Conservation (phyloP, 31 red algal species). For the Endocladia muricata region DNA sequence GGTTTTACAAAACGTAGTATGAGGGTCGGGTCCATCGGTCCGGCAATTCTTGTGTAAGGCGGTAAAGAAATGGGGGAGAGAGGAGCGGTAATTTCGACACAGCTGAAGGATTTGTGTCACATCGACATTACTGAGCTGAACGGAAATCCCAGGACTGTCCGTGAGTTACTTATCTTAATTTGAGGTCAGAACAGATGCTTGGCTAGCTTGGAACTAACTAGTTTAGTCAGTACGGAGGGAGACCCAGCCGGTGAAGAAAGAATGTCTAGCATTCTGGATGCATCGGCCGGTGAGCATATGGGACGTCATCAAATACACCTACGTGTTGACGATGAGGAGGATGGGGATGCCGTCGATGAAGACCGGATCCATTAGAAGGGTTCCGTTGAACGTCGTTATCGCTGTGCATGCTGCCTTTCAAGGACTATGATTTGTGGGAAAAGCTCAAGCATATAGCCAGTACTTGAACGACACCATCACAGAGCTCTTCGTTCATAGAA, state of each 20-base stretch:
- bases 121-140: background rate
- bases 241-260: background rate
- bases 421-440: no score
- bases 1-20: no score
- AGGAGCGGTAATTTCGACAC: conserved; percentile 25
- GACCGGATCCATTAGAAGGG: background rate
- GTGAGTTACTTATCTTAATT: background rate
- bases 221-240: conserved; percentile 2
- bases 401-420: background rate
- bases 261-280: background rate
- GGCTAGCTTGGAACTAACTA: background rate
- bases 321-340: conserved; percentile 12
- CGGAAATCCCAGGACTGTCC: background rate
- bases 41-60: background rate
- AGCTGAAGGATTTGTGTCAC: conserved; percentile 26
- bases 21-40: background rate
- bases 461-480: no score
- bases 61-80: background rate
- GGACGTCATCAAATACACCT: background rate
- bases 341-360: background rate
- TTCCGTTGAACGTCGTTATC: conserved; percentile 9
- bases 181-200: conserved; percentile 6
- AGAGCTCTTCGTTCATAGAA: no score
- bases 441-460: no score
- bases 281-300: background rate